phyloP scores from a whole-genome alignment of 768 basidiomycete species.

The Leccinum olivaceopallidum region DNA sequence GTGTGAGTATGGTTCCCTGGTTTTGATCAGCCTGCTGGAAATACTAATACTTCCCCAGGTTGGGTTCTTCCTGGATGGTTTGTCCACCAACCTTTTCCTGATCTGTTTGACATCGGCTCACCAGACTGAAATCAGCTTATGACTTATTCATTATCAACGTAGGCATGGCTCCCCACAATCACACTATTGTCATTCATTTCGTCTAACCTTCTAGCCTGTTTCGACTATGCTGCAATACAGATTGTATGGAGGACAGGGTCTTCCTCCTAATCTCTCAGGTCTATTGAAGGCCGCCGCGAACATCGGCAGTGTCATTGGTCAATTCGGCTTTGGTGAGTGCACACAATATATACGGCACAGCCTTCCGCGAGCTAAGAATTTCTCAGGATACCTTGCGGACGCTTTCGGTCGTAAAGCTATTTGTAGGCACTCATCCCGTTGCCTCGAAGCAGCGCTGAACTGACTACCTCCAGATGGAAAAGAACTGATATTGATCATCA shows the following conservation, averaged over 20 bases:
- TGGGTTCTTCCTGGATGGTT: constrained; percentile 73
- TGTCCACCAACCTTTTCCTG: constrained; percentile 13
- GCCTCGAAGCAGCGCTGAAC: background rate
- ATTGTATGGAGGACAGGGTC: constrained; percentile 50
- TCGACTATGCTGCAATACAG: constrained; percentile 68
- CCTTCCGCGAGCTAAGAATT: background rate
- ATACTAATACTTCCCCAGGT: constrained; percentile 39
- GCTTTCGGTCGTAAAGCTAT: constrained; percentile 68
- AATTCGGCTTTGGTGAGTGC: constrained; percentile 57
- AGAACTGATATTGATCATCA: constrained; percentile 78
- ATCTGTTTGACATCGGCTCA: constrained; percentile 3
- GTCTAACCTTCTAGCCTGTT: constrained; percentile 46
- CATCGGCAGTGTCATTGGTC: constrained; percentile 72
- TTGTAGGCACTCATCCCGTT: constrained; percentile 38
- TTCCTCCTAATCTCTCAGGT: constrained; percentile 59
- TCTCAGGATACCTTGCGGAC: constrained; percentile 62
- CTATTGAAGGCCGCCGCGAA: constrained; percentile 69
- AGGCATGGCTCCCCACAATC: constrained; percentile 14
- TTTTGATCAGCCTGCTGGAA: background rate
- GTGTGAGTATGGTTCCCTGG: constrained; percentile 38
- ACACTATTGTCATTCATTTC: background rate
- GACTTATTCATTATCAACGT: constrained; percentile 74
- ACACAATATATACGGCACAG: background rate
- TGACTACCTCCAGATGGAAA: constrained; percentile 54
- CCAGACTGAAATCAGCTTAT: constrained; percentile 47